Evolutionary conservation across 768 basidiomycete genomes (phyloP), one percentile per base, ranked within the genome.

Genomic region (Lanmaoa rubissima): DNA sequence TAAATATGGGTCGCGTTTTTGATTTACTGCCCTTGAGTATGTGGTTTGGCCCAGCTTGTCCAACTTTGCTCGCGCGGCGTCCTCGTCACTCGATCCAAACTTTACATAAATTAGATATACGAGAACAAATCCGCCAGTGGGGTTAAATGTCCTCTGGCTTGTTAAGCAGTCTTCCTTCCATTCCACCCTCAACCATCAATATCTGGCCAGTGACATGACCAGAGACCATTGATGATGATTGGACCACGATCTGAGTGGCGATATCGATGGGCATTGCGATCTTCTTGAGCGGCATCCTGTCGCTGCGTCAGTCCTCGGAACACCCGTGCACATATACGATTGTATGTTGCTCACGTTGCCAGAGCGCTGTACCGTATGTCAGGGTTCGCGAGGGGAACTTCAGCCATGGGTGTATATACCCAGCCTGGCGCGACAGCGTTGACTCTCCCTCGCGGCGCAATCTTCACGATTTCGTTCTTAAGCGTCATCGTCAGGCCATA

Each of bases 381-480:
- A 1, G 82, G 82, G 60, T 88, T 75, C 55, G 81, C 77, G 48
- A 89, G 72, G 3, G 80, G 71, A n/a, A 79, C 76, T 54, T 78
- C 80, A 0, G 82, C 84, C 82, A 85, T 85, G 2, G 83, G 81
- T 53, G 87, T 89, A 49, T 68, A 75, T 1, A 83, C 81, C 82
- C 83, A 87, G 3, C 86, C 86, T 11, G 87, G 88, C 0, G 79
- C 84, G 17, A 90, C 75, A 43, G 75, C 76, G 55, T 89, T 89
- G 5, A 88, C 86, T 32, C 87, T 76, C 3, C 80, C 88, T 54
- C 72, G 76, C 0, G 87, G 84, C 0, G 87, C 86, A 53, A 88
- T 79, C 68, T 82, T 82, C 39, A 90, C 87, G 50, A 90, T 88
- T 69, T 89, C 88, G 64, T 89, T 90, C 73, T 90, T 90, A 60